A percentile compares a stretch with the other conserved stretches of the same genome.
These are phyloP conservation scores for Streptanthus diversifolius DNA, from an alignment of 345 rosid genomes.

Conservation along the genomic window DNA sequence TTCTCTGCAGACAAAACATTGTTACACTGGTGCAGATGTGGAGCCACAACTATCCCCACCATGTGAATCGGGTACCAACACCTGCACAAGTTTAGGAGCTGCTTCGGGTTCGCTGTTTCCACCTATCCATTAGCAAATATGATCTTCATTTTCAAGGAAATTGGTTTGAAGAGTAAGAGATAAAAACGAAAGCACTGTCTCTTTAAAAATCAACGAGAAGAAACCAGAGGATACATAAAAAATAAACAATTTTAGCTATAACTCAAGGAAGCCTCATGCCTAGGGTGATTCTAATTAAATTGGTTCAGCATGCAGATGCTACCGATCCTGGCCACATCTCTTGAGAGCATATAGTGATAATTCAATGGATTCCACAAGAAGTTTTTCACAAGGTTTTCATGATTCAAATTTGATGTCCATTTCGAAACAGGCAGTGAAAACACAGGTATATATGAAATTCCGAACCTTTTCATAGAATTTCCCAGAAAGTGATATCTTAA, in stretches of 20 bases:
- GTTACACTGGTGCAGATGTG: slow-evolving; percentile 39
- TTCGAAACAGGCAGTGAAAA: not conserved
- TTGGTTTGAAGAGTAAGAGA: not conserved
- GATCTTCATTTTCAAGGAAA: slow-evolving; percentile 13
- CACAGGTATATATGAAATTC: not conserved
- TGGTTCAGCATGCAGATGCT: not conserved
- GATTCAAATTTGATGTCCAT: not conserved
- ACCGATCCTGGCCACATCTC: not conserved
- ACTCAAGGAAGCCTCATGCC: not conserved
- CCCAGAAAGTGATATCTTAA: not conserved
- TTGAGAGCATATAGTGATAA: not conserved
- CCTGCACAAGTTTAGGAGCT: slow-evolving; percentile 21
- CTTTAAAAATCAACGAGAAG: not conserved
- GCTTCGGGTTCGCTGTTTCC: slow-evolving; percentile 52
- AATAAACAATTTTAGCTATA: not conserved
- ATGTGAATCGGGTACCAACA: slow-evolving; percentile 23
- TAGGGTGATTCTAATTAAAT: not conserved
- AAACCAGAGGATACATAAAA: not conserved
- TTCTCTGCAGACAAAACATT: slow-evolving; percentile 30
- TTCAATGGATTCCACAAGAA: not conserved
- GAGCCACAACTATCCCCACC: slow-evolving; percentile 34
- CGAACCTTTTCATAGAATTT: not conserved
- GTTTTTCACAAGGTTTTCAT: not conserved
- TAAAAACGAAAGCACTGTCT: not conserved
- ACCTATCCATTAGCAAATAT: slow-evolving; percentile 18